Evolutionary conservation across 495 filamentous ascomycete species (phyloP), one percentile per base, ranked within the genome.

Genomic region (Apiosordaria backusii): DNA sequence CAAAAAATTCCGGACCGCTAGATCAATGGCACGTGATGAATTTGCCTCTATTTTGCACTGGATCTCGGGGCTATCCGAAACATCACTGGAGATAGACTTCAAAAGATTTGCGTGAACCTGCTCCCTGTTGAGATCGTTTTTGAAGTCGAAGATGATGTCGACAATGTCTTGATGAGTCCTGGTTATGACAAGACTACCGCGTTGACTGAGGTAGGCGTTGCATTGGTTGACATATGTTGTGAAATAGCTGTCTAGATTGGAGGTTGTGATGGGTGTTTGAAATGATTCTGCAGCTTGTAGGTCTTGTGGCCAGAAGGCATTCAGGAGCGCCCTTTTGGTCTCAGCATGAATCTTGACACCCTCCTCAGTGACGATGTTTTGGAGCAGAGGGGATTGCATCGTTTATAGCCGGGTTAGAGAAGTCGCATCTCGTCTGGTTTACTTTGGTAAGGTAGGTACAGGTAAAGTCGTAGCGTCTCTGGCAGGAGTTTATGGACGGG

Each of bases 121-220:
- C 21, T 54, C 18, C 52, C 52, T 54, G 52, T 54, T 22, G 52
- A 54, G 52, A 54, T 54, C 21, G 21, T 54, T 13, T 18, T 18
- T 22, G 21, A 54, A 54, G 52, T 54, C 52, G 16, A 22, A 54
- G 52, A 54, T 16, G 16, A 54, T 54, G 52, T 54, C 21, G 52
- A 22, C 52, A 54, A 54, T 18, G 21, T 54, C 52, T 54, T 54
- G 52, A 54, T 54, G 52, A 54, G 52, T 54, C 21, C 52, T 54
- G 3, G 52, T 22, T n/a, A 22, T 22, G 21, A 54, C 18, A 54
- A 54, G 21, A 18, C 52, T 18, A 18, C 52, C 52, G 16, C 52
- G 52, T 22, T 54, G 52, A n/a, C 16, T 22, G 18, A 22, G 16
- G 21, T n/a, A 54, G 21, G 52, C 52, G 21, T 54, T 18, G 52